A percentile compares a stretch with the other conserved stretches of the same genome.
phyloP scores from a whole-genome alignment of 2,329 filamentous ascomycete species.

The Beauveria brongniartii region DNA sequence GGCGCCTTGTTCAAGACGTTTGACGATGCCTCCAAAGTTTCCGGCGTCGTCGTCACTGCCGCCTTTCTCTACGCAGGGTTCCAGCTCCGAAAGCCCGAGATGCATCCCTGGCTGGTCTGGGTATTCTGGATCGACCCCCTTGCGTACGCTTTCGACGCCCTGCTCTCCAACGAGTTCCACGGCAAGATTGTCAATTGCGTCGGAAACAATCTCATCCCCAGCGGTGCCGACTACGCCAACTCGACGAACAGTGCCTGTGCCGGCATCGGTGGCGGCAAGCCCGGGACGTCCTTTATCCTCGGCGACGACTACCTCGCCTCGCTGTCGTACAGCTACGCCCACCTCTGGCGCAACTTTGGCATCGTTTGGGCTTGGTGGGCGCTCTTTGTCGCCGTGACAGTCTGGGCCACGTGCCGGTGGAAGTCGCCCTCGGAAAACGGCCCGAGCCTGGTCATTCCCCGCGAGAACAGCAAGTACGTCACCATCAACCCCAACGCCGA shows the following conservation, averaged over 20 bases:
- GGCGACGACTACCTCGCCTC: conserved; percentile 52
- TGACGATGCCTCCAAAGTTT: conserved; percentile 50
- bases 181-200: conserved; percentile 44
- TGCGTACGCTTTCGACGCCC: conserved; percentile 59
- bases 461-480: conserved; percentile 36
- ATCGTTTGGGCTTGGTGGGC: conserved; percentile 57
- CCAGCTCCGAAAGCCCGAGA: conserved; percentile 51
- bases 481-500: conserved; percentile 26
- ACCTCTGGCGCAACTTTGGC: conserved; percentile 54
- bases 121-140: conserved; percentile 59
- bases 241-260: conserved; percentile 42
- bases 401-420: conserved; percentile 51
- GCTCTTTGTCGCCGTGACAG: conserved; percentile 49
- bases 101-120: conserved; percentile 58
- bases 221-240: conserved; percentile 39
- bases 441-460: conserved; percentile 51
- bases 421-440: conserved; percentile 42
- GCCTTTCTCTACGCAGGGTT: conserved; percentile 57
- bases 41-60: conserved; percentile 40
- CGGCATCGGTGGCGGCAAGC: conserved; percentile 46
- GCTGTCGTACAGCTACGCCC: conserved; percentile 42
- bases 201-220: conserved; percentile 41
- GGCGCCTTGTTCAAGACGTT: conserved; percentile 49
- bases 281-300: conserved; percentile 39
- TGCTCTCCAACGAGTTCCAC: conserved; percentile 66